Conservation (phyloP, 768 basidiomycete species). For the Macrolepiota fuliginosa region DNA sequence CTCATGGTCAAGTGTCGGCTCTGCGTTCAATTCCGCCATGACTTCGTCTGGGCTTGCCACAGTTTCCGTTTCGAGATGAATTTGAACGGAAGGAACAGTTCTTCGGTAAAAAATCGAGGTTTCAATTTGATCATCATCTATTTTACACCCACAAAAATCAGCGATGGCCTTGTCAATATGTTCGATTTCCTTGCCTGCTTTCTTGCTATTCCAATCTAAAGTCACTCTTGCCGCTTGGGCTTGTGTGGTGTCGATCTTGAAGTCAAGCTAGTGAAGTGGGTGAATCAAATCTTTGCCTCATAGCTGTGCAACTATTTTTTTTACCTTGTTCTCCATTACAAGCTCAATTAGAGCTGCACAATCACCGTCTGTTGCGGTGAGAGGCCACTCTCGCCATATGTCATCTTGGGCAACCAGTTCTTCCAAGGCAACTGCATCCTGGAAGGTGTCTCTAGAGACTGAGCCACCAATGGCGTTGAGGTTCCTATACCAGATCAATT, state of each 20-base stretch:
- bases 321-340: conserved; percentile 78
- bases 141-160: background rate
- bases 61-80: background rate
- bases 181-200: conserved; percentile 56
- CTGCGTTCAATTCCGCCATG: background rate
- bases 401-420: conserved; percentile 50
- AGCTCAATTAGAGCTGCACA: conserved; percentile 72
- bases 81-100: conserved; percentile 12
- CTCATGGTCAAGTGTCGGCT: conserved; percentile 36
- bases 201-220: conserved; percentile 87
- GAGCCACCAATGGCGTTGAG: conserved; percentile 64
- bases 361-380: conserved; percentile 80
- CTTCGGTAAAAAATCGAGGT: conserved; percentile 48
- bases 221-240: conserved; percentile 51
- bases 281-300: background rate
- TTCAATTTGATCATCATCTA: conserved; percentile 87
- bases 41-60: background rate
- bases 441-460: conserved; percentile 61
- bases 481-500: conserved; percentile 43
- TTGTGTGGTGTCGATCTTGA: conserved; percentile 65
- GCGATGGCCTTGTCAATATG: background rate
- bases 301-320: conserved; percentile 2
- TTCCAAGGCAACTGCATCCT: conserved; percentile 61
- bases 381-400: conserved; percentile 74
- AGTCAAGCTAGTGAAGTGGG: conserved; percentile 52